A percentile compares a stretch with the other conserved stretches of the same genome.
Evolutionary conservation across 1,284 basidiomycete genomes (phyloP).

Genomic region (Trichosporon inkin): DNA sequence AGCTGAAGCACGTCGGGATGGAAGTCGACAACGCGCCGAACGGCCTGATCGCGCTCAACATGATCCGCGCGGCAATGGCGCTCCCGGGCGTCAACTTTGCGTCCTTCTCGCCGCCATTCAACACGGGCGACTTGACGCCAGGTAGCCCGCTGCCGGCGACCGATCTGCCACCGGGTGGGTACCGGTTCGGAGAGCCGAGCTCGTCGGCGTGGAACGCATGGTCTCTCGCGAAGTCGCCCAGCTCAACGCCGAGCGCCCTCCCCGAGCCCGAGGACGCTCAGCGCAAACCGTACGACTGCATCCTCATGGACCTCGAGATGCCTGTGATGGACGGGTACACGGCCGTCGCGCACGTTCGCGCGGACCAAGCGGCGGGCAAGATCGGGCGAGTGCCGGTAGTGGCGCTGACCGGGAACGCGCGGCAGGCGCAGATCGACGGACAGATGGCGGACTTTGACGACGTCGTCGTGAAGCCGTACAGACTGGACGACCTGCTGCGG

Average conservation of each 20-base stretch:
- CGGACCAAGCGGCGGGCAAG: slow-evolving; percentile 15
- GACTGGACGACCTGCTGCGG: slow-evolving; percentile 34
- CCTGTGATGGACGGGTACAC: slow-evolving; percentile 33
- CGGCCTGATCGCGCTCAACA: slow-evolving; percentile 50
- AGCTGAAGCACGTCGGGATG: slow-evolving; percentile 20
- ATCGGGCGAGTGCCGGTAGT: slow-evolving; percentile 9
- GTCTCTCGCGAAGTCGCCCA: neutral
- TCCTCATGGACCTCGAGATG: slow-evolving; percentile 50
- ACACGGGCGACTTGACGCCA: neutral
- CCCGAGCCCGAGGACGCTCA: neutral
- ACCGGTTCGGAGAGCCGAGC: neutral
- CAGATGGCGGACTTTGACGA: slow-evolving; percentile 37
- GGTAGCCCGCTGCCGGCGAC: neutral
- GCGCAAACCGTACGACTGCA: slow-evolving; percentile 34
- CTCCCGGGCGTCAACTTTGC: slow-evolving; percentile 6
- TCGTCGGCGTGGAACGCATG: neutral
- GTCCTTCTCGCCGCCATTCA: neutral
- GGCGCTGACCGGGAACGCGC: slow-evolving; percentile 27
- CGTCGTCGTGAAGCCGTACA: slow-evolving; percentile 43
- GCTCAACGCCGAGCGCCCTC: slow-evolving; percentile 14
- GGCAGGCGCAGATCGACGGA: slow-evolving; percentile 20
- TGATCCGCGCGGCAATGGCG: slow-evolving; percentile 35
- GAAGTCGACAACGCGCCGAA: slow-evolving; percentile 32
- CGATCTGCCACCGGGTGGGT: neutral
- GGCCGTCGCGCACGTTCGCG: slow-evolving; percentile 16